phyloP scores from a whole-genome alignment of 768 basidiomycete species.

The Suillus plorans region DNA sequence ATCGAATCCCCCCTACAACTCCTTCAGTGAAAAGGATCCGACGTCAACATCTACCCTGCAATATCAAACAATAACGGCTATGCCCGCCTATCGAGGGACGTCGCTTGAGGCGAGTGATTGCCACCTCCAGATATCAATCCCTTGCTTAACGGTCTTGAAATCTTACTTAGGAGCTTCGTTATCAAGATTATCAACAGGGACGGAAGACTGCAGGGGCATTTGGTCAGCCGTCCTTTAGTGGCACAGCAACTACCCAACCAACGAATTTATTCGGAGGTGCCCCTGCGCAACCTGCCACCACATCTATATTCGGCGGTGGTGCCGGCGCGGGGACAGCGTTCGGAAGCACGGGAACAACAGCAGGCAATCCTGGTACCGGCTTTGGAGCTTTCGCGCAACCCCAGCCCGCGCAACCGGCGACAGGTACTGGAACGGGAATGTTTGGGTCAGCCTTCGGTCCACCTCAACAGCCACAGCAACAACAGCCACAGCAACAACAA shows the following conservation, averaged over 20 bases:
- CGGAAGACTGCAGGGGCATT: conserved; percentile 72
- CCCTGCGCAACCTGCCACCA: conserved; percentile 25
- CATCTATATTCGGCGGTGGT: conserved; percentile 31
- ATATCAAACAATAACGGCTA: conserved; percentile 81
- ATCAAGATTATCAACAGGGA: conserved; percentile 74
- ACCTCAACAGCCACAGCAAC: conserved; percentile 28
- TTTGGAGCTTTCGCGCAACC: conserved; percentile 37
- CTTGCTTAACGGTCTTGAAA: background rate
- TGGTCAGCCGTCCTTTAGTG: conserved; percentile 40
- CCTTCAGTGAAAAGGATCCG: conserved; percentile 66
- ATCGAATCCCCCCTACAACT: conserved; percentile 59
- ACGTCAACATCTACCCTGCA: conserved; percentile 48
- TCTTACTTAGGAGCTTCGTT: conserved; percentile 59
- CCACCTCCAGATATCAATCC: conserved; percentile 14
- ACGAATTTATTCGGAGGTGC: conserved; percentile 27
- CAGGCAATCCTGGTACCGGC: conserved; percentile 26
- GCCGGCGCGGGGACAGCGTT: conserved; percentile 18
- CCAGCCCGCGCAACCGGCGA: conserved; percentile 39
- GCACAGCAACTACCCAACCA: conserved; percentile 24
- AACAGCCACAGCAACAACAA: conserved; percentile 33
- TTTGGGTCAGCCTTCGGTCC: conserved; percentile 48
- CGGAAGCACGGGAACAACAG: conserved; percentile 22
- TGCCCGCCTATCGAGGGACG: conserved; percentile 73
- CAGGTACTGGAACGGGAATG: conserved; percentile 36
- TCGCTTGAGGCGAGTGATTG: conserved; percentile 66